These are phyloP conservation scores for Colletotrichum falcatum DNA, from an alignment of 2,329 filamentous ascomycete genomes.

Conservation along the genomic window DNA sequence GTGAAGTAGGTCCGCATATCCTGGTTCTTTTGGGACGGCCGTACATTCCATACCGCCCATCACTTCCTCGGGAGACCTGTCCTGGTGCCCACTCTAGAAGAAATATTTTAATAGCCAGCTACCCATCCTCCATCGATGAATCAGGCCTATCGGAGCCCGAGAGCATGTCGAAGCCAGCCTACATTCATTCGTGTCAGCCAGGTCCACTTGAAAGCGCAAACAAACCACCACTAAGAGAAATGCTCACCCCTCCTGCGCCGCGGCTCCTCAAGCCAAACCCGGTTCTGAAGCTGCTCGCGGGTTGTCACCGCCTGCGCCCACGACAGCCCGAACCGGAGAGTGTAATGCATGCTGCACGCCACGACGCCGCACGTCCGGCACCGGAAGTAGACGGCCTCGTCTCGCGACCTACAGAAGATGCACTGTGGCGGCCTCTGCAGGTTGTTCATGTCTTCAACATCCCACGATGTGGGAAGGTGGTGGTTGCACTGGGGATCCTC, in stretches of 20 bases:
- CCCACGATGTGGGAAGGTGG: constrained; percentile 1
- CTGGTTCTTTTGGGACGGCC: background rate
- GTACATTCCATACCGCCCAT: background rate
- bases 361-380: constrained; percentile 15
- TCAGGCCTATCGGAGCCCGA: background rate
- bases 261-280: constrained; percentile 8
- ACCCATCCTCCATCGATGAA: background rate
- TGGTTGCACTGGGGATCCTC: constrained; percentile 20
- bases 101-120: background rate
- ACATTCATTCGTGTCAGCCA: background rate
- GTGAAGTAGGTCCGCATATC: background rate
- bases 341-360: constrained; percentile 4
- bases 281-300: background rate
- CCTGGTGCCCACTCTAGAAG: background rate
- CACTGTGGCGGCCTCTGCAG: background rate
- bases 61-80: background rate
- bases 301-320: constrained; percentile 1
- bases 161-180: constrained; percentile 5
- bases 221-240: too few species aligned
- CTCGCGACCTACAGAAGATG: constrained; percentile 8
- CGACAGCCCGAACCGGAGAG: constrained; percentile 1
- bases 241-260: background rate
- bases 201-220: background rate
- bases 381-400: constrained; percentile 9
- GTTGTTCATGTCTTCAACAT: constrained; percentile 15